Conservation (phyloP, 2,329 filamentous ascomycete species). For the Ceratocystiopsis minuta region DNA sequence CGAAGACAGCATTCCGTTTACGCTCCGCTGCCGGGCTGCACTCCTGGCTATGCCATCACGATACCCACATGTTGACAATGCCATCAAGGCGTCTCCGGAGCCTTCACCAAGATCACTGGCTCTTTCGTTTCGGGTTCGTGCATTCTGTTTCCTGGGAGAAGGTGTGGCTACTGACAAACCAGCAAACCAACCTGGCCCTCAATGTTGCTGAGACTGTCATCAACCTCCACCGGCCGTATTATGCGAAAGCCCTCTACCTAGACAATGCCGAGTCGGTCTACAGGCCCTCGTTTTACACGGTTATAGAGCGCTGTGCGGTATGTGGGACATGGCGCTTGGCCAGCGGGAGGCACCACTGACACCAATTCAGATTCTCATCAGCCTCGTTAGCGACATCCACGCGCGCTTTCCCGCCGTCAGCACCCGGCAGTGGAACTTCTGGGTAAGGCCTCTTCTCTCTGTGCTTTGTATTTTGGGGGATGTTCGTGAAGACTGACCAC, state of each 20-base stretch:
- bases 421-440: constrained; percentile 4
- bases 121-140: not conserved
- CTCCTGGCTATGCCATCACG: constrained; percentile 1
- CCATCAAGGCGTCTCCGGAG: not conserved
- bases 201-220: constrained; percentile 2
- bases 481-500: too few species aligned
- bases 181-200: not conserved
- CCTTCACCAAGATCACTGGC: not conserved
- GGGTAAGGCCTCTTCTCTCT: too few species aligned
- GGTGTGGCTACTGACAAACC: not conserved
- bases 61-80: not conserved
- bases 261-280: constrained; percentile 1
- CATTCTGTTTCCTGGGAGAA: too few species aligned
- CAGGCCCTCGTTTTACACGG: not conserved
- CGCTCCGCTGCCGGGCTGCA: not conserved
- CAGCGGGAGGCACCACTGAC: too few species aligned
- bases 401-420: constrained; percentile 2
- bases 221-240: constrained; percentile 3
- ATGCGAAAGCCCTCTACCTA: constrained; percentile 3
- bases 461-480: too few species aligned
- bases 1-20: not conserved
- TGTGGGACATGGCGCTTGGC: too few species aligned
- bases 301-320: constrained; percentile 1
- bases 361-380: not conserved
- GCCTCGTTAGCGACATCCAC: constrained; percentile 2